Evolutionary conservation across 2,329 filamentous ascomycete genomes (phyloP), one percentile per base, ranked within the genome.

Genomic region (Microcyclospora pomicola): DNA sequence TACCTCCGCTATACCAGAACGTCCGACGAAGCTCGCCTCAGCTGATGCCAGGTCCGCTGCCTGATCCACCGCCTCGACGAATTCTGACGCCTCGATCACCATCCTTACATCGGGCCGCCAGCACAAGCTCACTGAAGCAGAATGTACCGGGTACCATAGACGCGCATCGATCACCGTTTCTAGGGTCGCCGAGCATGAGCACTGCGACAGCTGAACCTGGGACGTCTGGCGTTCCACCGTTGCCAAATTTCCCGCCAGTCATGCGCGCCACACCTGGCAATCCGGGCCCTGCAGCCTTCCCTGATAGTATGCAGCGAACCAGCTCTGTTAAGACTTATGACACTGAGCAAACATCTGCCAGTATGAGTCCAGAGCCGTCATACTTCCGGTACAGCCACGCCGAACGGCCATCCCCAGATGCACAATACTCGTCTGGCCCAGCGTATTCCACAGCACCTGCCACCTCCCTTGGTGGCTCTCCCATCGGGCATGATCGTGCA

Each of bases 41-140:
- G 7, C 19, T 24, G 5, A 24, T 24, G 36, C 24, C 37, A 33
- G 10, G 28, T 42, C 19, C 35, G 15, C 10, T 38, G 39, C 7
- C 30, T 5, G 44, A 43, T 6, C 35, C 40, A 35, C 34, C 40
- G 27, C 44, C 45, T 12, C 45, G 73, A 45, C 67, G 68, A 27
- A 67, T 73, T n/a, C 51, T 76, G 42, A 75, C 71, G 9, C 72
- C 75, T 1, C 65, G 68, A 45, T 77, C 75, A 9, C 73, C 74
- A 9, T 58, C 52, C 4, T 37, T 66, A 31, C 60, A 62, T 38
- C 68, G 73, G 43, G 63, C 69, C 16, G 61, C 67, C 13, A 75
- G 70, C 48, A 50, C 71, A 10, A 64, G 65, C 27, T 38, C 59
- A 53, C 48, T 68, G 28, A 61, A 61, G 34, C 58, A 59, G 27